These are phyloP conservation scores for Trichosanthes cucumerina DNA, from an alignment of 306 rosid genomes.

Conservation along the genomic window DNA sequence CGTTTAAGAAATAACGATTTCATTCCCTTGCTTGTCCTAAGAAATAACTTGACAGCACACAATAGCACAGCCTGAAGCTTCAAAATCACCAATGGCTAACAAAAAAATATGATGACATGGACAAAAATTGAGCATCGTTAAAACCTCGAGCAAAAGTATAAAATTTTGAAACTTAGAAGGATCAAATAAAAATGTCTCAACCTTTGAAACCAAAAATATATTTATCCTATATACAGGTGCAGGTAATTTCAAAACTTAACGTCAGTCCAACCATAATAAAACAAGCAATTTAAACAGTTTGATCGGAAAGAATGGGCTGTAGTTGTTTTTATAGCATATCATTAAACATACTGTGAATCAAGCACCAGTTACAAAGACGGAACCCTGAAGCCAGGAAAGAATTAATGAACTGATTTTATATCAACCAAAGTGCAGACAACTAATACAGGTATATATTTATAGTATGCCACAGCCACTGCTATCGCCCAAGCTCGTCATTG, in stretches of 20 bases:
- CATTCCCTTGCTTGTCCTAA: too few relatives aligned
- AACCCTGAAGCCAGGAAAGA: background rate
- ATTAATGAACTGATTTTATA: slow-evolving; percentile 3
- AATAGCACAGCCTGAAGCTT: too few relatives aligned
- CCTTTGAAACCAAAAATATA: too few relatives aligned
- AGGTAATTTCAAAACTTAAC: too few relatives aligned
- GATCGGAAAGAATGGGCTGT: background rate
- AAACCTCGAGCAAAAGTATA: too few relatives aligned
- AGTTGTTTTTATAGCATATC: background rate
- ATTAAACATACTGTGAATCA: background rate
- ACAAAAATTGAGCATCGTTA: too few relatives aligned
- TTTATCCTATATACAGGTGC: background rate
- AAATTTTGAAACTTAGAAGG: too few relatives aligned
- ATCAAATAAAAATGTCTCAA: too few relatives aligned
- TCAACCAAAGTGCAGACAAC: background rate
- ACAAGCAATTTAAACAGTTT: background rate
- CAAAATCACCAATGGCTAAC: too few relatives aligned
- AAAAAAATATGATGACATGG: too few relatives aligned
- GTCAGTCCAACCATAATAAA: background rate
- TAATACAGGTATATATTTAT: background rate
- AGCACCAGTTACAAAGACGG: slow-evolving; percentile 2
- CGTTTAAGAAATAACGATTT: too few relatives aligned
- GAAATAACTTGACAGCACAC: too few relatives aligned
- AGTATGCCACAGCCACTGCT: background rate
- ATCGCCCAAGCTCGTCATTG: background rate